Percentiles rank a stretch among this genome's conserved stretches.
Evolutionary conservation across 208 protist genomes (phyloP).

Genomic region (Porcisia hertigi): DNA sequence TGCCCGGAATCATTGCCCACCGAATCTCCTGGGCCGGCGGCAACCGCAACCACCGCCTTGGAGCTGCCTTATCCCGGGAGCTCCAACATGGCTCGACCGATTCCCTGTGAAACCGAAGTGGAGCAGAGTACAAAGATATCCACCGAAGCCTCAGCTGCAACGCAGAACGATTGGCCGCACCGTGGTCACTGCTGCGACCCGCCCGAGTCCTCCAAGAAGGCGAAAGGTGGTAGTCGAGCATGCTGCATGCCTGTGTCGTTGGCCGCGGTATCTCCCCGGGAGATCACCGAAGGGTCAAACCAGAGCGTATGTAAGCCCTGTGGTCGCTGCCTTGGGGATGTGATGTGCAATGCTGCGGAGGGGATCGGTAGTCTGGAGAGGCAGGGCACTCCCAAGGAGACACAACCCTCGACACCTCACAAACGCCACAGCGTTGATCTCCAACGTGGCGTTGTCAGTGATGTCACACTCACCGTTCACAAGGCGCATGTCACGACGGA

Average conservation of each 20-base stretch:
- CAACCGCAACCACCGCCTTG: background rate
- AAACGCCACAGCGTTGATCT: background rate
- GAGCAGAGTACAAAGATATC: background rate
- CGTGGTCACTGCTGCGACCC: background rate
- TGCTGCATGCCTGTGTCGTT: background rate
- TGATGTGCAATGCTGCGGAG: background rate
- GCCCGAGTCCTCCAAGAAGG: background rate
- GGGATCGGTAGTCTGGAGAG: background rate
- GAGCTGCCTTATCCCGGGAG: background rate
- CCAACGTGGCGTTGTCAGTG: slow-evolving; percentile 1
- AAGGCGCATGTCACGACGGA: background rate
- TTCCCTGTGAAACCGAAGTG: background rate
- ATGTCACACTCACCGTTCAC: background rate
- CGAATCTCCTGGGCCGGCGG: background rate
- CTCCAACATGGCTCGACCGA: background rate
- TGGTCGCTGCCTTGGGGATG: background rate
- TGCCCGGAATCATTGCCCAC: background rate
- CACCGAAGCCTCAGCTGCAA: background rate
- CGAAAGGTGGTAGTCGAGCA: background rate
- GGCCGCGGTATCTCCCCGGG: background rate
- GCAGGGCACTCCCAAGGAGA: background rate
- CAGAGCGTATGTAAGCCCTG: background rate
- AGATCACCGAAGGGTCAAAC: background rate
- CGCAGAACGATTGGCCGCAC: background rate
- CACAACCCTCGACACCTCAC: background rate